Evolutionary conservation across 1,284 basidiomycete species (phyloP), one percentile per base, ranked within the genome.

Genomic region (Agaricales sp.): DNA sequence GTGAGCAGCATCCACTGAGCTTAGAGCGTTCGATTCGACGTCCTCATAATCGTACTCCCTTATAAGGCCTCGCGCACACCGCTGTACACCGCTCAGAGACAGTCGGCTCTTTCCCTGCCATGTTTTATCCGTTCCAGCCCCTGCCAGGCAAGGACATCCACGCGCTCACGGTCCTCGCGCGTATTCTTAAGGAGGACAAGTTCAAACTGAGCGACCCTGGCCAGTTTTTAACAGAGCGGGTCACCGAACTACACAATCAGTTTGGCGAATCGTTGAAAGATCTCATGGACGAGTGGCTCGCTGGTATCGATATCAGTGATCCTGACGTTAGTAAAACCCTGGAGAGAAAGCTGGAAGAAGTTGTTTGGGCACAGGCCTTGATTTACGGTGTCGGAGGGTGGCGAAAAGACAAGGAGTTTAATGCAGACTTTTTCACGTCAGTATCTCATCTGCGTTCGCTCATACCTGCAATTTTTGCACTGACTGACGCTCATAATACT

Each of bases 1-100:
- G 63, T 65, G 8, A 6, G 26, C 14, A 14, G 26, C 26, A 6
- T 30, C 26, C 14, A 6, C 26, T 14, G 6, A 6, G 26, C 26
- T 30, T n/a, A n/a, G n/a, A n/a, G n/a, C n/a, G n/a, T 16, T 37
- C 16, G 12, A 37, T 37, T 37, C 30, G 30, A 12, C 30, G 16
- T 37, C 12, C 30, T 37, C 30, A 11, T 37, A n/a, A n/a, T n/a
- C n/a, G n/a, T 37, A 12, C 16, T 37, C 30, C 30, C 30, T 16
- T 37, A 12, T 37, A 6, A 43, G 39, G 39, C 16, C 39, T 43
- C 18, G 39, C 39, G 16, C 39, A 43, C 6, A 22, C 39, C 11
- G n/a, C n/a, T 16, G 39, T 43, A 6, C 39, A 43, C 39, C 6
- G 6, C 8, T 8, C 39, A 6, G 39, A 22, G 18, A 6, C 21